phyloP scores from a whole-genome alignment of 495 filamentous ascomycete genomes.

The Aspergillus diversus region DNA sequence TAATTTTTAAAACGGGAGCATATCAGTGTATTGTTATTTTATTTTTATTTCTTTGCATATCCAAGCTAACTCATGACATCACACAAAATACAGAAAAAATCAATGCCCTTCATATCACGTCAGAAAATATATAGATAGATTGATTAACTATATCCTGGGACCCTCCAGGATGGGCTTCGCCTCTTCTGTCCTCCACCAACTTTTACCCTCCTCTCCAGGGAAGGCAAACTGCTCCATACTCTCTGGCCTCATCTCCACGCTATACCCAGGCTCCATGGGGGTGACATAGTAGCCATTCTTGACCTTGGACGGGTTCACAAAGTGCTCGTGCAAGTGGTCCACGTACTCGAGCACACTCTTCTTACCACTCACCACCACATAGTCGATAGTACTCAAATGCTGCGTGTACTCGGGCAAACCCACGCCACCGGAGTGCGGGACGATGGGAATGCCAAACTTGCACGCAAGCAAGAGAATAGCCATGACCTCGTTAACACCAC shows the following conservation, averaged over 20 bases:
- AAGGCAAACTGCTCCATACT: constrained; percentile 81
- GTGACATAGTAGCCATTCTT: constrained; percentile 88
- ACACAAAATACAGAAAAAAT: constrained; percentile 15
- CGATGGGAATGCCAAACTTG: constrained; percentile 81
- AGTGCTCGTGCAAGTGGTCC: constrained; percentile 93
- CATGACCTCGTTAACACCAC: constrained; percentile 90
- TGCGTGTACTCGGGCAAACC: constrained; percentile 94
- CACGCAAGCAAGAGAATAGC: constrained; percentile 89
- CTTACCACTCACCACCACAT: constrained; percentile 84
- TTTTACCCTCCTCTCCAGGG: constrained; percentile 73
- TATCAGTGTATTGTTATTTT: not conserved
- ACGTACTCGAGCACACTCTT: constrained; percentile 86
- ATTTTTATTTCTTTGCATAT: not conserved
- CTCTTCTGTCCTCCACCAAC: constrained; percentile 81
- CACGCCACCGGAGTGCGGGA: constrained; percentile 88
- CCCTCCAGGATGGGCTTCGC: constrained; percentile 67
- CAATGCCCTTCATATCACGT: constrained; percentile 33
- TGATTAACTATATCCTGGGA: constrained; percentile 44
- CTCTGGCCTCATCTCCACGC: constrained; percentile 88
- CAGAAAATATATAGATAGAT: constrained; percentile 23
- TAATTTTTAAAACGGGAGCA: too few species aligned
- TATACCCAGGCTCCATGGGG: constrained; percentile 80
- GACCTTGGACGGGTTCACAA: constrained; percentile 77
- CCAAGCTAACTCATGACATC: not conserved
- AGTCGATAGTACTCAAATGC: constrained; percentile 92